phyloP scores from a whole-genome alignment of 2,329 filamentous ascomycete species.

The Cercospora sesami region DNA sequence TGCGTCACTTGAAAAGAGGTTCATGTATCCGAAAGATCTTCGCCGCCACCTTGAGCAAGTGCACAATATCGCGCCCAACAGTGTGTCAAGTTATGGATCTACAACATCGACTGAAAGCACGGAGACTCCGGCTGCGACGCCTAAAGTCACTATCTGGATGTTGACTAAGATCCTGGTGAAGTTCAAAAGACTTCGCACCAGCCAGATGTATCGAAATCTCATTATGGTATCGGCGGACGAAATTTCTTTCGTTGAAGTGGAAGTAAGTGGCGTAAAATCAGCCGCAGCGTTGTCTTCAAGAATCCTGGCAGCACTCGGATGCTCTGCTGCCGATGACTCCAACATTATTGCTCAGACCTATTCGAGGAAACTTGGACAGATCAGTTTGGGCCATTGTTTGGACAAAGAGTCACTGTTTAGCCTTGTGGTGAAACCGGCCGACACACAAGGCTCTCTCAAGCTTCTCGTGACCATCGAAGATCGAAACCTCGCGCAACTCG shows the following conservation, averaged over 20 bases:
- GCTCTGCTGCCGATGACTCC: background rate
- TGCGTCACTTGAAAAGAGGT: conserved; percentile 8
- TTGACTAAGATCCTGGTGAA: background rate
- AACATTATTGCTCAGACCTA: background rate
- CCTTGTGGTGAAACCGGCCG: background rate
- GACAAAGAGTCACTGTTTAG: background rate
- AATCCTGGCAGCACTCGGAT: background rate
- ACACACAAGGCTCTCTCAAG: background rate
- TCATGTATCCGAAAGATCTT: conserved; percentile 21
- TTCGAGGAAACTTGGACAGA: background rate
- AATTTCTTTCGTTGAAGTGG: background rate
- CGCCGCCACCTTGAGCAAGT: conserved; percentile 15
- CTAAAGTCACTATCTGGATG: background rate
- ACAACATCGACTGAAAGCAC: too few relatives aligned
- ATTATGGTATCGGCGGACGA: background rate
- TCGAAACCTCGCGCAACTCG: too few relatives aligned
- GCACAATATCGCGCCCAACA: conserved; percentile 2
- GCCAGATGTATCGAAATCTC: too few relatives aligned
- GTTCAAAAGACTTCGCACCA: background rate
- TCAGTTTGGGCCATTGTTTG: background rate
- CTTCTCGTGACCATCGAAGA: background rate
- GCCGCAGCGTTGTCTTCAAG: background rate
- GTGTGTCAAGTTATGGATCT: too few relatives aligned
- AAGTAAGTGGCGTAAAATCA: background rate
- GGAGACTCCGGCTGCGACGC: too few relatives aligned